Conservation (phyloP, 495 filamentous ascomycete species). For the Aspergillus kassunensis region DNA sequence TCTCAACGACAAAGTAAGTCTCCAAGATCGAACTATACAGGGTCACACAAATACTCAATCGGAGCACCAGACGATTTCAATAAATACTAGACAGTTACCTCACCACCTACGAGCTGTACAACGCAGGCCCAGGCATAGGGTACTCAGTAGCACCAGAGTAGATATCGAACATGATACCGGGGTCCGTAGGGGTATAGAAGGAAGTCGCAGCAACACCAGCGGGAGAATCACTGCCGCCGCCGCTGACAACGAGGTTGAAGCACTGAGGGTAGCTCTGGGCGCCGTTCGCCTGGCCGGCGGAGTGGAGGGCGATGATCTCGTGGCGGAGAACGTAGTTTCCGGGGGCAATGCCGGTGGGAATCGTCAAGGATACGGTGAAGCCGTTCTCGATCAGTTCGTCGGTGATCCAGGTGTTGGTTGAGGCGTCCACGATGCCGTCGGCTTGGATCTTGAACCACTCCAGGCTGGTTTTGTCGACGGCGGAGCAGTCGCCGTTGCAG, state of each 20-base stretch:
- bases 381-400: slow-evolving; percentile 63
- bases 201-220: slow-evolving; percentile 54
- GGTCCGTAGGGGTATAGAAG: slow-evolving; percentile 59
- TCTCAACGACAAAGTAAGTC: too few species aligned
- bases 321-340: slow-evolving; percentile 78
- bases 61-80: too few species aligned
- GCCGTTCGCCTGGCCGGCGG: slow-evolving; percentile 51
- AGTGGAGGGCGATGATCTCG: slow-evolving; percentile 78
- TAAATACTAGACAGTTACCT: too few species aligned
- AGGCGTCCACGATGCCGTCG: slow-evolving; percentile 51
- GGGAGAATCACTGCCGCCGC: slow-evolving; percentile 55
- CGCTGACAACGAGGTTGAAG: slow-evolving; percentile 68
- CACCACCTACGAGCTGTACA: not conserved
- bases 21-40: too few species aligned
- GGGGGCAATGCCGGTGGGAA: slow-evolving; percentile 58
- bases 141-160: slow-evolving; percentile 50
- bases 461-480: slow-evolving; percentile 58
- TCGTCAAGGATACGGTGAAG: slow-evolving; percentile 64
- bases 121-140: slow-evolving; percentile 50
- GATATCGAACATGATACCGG: slow-evolving; percentile 65
- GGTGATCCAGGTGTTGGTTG: slow-evolving; percentile 60
- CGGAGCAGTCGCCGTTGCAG: slow-evolving; percentile 65
- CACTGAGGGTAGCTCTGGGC: slow-evolving; percentile 82
- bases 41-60: too few species aligned
- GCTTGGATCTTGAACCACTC: slow-evolving; percentile 75